Conservation (phyloP, 2,329 filamentous ascomycete species). For the Phymatotrichopsis omnivora region DNA sequence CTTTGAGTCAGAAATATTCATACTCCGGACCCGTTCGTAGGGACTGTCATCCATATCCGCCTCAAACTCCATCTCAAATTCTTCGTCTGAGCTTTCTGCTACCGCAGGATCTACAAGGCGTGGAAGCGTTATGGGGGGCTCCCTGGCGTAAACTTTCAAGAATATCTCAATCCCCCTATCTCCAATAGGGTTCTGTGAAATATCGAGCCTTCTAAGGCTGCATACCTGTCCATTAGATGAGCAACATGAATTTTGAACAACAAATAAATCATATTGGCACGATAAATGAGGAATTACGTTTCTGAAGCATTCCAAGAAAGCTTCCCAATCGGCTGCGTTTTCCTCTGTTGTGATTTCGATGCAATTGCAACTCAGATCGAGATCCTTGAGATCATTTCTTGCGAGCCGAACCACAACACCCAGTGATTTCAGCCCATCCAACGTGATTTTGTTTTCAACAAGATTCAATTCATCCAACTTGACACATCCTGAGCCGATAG, state of each 20-base stretch:
- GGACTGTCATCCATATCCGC: conserved; percentile 14
- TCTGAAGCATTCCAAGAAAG: conserved; percentile 22
- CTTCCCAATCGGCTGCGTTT: conserved; percentile 22
- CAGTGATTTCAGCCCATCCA: conserved; percentile 17
- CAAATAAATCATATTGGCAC: neutral
- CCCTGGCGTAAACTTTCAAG: conserved; percentile 21
- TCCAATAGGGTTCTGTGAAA: conserved; percentile 26
- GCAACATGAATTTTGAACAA: no score
- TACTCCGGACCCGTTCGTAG: conserved; percentile 1
- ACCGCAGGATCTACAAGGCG: conserved; percentile 5
- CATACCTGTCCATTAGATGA: conserved; percentile 16
- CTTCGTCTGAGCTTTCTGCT: conserved; percentile 21
- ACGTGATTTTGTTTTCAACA: conserved; percentile 22
- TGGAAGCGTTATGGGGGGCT: conserved; percentile 19
- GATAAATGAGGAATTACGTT: conserved; percentile 16
- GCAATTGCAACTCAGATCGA: conserved; percentile 22
- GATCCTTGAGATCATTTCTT: conserved; percentile 22
- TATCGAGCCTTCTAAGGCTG: conserved; percentile 21
- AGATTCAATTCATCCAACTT: conserved; percentile 26
- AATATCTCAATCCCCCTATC: conserved; percentile 25
- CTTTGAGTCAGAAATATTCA: conserved; percentile 2
- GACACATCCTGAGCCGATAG: conserved; percentile 16
- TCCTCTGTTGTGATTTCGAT: conserved; percentile 19
- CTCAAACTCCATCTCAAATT: conserved; percentile 14
- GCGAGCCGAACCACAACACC: conserved; percentile 18